These are phyloP conservation scores for Starmerella davenportii DNA, from an alignment of 805 yeast species.

Conservation along the genomic window DNA sequence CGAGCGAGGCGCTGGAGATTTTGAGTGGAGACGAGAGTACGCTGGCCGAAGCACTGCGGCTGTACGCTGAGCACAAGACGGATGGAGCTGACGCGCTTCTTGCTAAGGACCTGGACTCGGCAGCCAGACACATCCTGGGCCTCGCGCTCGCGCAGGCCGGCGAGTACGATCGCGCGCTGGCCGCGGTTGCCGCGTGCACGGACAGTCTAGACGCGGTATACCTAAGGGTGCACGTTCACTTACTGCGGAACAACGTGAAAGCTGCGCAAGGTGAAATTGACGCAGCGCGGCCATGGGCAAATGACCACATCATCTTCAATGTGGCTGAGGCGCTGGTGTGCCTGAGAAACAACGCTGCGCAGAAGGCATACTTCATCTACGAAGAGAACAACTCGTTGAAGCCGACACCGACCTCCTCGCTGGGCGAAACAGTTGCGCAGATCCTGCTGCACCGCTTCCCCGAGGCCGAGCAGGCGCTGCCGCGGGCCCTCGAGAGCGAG, in stretches of 20 bases:
- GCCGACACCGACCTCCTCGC: constrained; percentile 34
- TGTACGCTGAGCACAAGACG: constrained; percentile 17
- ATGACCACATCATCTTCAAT: constrained; percentile 62
- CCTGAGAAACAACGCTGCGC: constrained; percentile 26
- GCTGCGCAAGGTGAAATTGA: constrained; percentile 32
- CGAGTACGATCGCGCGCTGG: constrained; percentile 29
- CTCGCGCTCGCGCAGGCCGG: constrained; percentile 27
- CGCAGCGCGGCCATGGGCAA: constrained; percentile 32
- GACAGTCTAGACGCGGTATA: constrained; percentile 25
- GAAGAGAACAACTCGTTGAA: constrained; percentile 42
- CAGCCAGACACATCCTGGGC: constrained; percentile 25
- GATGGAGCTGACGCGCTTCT: constrained; percentile 16
- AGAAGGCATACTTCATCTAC: constrained; percentile 27
- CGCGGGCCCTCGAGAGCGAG: constrained; percentile 25
- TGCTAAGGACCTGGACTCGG: constrained; percentile 9
- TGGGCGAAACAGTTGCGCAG: constrained; percentile 55
- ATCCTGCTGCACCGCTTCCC: constrained; percentile 63
- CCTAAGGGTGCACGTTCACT: constrained; percentile 23
- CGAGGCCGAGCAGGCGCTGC: constrained; percentile 49
- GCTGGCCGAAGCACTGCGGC: constrained; percentile 15
- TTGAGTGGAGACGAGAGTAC: constrained; percentile 16
- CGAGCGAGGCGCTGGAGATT: constrained; percentile 19
- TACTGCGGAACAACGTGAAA: constrained; percentile 28
- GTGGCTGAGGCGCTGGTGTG: constrained; percentile 60
- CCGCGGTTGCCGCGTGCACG: constrained; percentile 26